Base-by-base conservation (phyloP, 352 stramenopile genomes). In the Phytophthora idaei region DNA sequence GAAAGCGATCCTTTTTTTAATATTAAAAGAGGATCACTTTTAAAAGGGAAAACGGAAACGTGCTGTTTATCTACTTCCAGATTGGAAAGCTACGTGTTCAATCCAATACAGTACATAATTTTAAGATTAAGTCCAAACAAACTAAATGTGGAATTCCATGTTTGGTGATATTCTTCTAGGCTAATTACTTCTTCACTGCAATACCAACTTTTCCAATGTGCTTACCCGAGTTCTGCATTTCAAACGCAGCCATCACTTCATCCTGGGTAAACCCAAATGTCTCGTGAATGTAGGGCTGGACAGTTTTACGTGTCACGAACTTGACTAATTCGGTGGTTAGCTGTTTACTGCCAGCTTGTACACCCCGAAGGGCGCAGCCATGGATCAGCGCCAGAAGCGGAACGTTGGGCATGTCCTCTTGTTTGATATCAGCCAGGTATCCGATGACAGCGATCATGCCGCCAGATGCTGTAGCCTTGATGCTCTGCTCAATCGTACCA, bases 401-500 rank as follows among this genome's bases (percentile, higher is more conserved):
- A 3, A 76, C 70, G 28, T 74, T 65, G 14, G 67, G 71, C 67
- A 77, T 76, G n/a, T 77, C 52, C 49, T 75, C 60, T 21, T 76
- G 69, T 48, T 64, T 55, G 56, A 70, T 55, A n/a, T 46, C 39
- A 1, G 69, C 59, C 25, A 80, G 55, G 45, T 69, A 77, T 10
- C 73, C 64, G 17, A 75, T 72, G 5, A 74, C 57, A 1, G 64
- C 46, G 37, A 79, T 59, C 51, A 72, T 69, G 9, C 72, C 72
- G 1, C 72, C 72, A n/a, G 57, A 57, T 17, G 63, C 63, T 10
- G 56, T 70, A 9, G 68, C 68, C 2, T 63, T 57, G 58, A 79
- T 71, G 50, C 67, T 79, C 45, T 79, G 72, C 31, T 62, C 52
- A 5, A 79, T 79, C 1, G 73, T 80, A 3, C 73, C 66, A n/a